Percentiles rank a stretch among this genome's conserved stretches.
phyloP scores from a whole-genome alignment of 2,329 filamentous ascomycete species.

The Ascochyta koolunga region DNA sequence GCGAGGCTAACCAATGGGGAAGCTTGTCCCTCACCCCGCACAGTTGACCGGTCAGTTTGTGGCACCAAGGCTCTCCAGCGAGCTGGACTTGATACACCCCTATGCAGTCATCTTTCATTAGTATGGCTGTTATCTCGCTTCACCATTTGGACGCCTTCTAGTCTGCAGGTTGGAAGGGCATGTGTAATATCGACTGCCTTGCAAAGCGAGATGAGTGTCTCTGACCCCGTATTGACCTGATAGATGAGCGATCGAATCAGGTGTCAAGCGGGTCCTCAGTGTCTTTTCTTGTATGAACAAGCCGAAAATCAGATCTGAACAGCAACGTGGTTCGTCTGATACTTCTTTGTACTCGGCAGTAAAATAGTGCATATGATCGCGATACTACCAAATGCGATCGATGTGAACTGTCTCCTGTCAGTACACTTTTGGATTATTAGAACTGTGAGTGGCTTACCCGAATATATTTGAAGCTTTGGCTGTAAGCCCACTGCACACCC shows the following conservation, averaged over 20 bases:
- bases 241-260: background rate
- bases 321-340: constrained; percentile 41
- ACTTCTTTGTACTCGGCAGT: constrained; percentile 42
- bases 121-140: background rate
- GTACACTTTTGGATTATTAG: background rate
- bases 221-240: background rate
- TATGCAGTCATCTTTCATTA: constrained; percentile 7
- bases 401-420: constrained; percentile 24
- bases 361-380: constrained; percentile 38
- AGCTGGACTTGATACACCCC: background rate
- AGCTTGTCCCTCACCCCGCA: constrained; percentile 1
- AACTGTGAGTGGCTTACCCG: constrained; percentile 14
- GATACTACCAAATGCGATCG: constrained; percentile 39
- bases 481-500: constrained; percentile 39
- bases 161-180: background rate
- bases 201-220: background rate
- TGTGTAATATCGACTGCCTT: background rate
- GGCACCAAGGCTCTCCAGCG: background rate
- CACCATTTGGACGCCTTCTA: background rate
- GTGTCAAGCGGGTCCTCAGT: background rate
- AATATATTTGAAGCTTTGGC: constrained; percentile 40
- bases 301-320: constrained; percentile 28
- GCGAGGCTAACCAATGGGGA: constrained; percentile 4
- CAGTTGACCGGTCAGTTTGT: constrained; percentile 13
- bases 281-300: background rate